Conservation (phyloP, 2,329 filamentous ascomycete genomes). For the Fusarium nurragi region DNA sequence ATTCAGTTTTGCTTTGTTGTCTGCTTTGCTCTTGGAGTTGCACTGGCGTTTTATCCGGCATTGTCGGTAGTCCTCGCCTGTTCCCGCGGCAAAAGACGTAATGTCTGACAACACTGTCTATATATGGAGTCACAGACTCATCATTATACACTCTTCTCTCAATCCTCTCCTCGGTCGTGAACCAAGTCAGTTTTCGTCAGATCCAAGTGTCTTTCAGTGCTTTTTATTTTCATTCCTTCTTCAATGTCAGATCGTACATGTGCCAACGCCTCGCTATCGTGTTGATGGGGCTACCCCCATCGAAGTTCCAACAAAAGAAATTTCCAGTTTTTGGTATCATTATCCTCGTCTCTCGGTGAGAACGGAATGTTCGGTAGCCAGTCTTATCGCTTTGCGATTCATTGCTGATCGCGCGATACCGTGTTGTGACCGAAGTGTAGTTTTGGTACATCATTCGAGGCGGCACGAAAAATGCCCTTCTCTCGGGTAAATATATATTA, state of each 20-base stretch:
- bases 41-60: neutral
- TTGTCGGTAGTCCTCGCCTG: neutral
- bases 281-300: constrained; percentile 12
- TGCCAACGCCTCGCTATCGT: constrained; percentile 32
- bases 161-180: neutral
- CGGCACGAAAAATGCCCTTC: neutral
- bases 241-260: constrained; percentile 8
- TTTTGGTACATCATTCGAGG: neutral
- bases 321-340: constrained; percentile 13
- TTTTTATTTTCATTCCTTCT: neutral
- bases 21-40: neutral
- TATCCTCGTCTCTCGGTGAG: neutral
- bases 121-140: constrained; percentile 26
- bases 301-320: constrained; percentile 28
- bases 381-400: constrained; percentile 4
- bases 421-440: neutral
- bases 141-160: constrained; percentile 1
- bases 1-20: constrained; percentile 1
- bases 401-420: neutral
- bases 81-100: constrained; percentile 4
- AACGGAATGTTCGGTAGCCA: neutral
- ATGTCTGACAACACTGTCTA: constrained; percentile 11
- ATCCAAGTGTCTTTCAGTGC: neutral
- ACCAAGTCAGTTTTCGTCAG: neutral
- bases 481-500: constrained; percentile 23